Percentiles rank a stretch among this genome's conserved stretches.
Conservation (phyloP, 2,329 filamentous ascomycete genomes). For the Scedosporium dehoogii region DNA sequence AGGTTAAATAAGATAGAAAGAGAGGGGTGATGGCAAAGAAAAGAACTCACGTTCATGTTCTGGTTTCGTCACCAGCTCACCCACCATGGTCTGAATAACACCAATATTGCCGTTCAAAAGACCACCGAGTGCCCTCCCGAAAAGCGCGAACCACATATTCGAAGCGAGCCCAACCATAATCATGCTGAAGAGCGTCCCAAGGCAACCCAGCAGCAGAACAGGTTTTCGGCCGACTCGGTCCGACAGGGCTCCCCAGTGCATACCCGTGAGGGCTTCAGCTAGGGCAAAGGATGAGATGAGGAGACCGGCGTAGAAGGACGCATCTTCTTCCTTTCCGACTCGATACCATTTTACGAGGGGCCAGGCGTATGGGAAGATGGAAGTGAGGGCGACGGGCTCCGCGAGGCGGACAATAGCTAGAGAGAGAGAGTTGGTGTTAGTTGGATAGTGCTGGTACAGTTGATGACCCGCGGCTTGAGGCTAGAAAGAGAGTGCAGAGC, state of each 20-base stretch:
- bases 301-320: slow-evolving; percentile 79
- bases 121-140: slow-evolving; percentile 68
- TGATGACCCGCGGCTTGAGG: background rate
- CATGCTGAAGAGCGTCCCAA: slow-evolving; percentile 75
- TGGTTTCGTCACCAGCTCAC: slow-evolving; percentile 71
- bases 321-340: slow-evolving; percentile 62
- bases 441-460: background rate
- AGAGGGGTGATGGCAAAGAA: background rate
- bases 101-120: slow-evolving; percentile 86
- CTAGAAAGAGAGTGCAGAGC: background rate
- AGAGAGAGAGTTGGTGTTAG: slow-evolving; percentile 11
- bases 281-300: slow-evolving; percentile 81
- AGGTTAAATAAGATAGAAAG: background rate
- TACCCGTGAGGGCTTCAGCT: slow-evolving; percentile 72
- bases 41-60: slow-evolving; percentile 68
- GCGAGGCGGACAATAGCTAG: slow-evolving; percentile 84
- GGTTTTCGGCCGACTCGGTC: slow-evolving; percentile 80
- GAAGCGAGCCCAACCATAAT: slow-evolving; percentile 72
- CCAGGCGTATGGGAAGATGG: slow-evolving; percentile 89
- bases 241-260: slow-evolving; percentile 80
- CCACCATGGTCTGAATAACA: slow-evolving; percentile 89
- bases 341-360: slow-evolving; percentile 68
- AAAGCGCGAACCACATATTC: slow-evolving; percentile 75
- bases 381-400: slow-evolving; percentile 86
- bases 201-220: slow-evolving; percentile 69